Base-by-base conservation (phyloP, 768 basidiomycete genomes). In the Dioszegia crocea region DNA sequence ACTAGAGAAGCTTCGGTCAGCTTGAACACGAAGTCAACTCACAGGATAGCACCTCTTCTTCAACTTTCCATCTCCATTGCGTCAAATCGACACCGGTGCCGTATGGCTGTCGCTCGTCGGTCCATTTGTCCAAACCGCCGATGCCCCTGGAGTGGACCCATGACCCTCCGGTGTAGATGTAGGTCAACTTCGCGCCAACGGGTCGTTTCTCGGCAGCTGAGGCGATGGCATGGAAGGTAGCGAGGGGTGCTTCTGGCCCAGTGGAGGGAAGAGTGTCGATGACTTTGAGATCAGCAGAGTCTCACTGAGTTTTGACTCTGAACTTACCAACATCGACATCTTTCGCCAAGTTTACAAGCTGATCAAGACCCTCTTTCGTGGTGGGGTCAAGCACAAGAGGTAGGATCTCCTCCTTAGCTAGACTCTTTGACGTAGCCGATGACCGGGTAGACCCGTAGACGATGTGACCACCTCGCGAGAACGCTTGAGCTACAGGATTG, bases 401-500 rank as follows among this genome's bases (percentile, higher is more conserved):
- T 11, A 79, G 77, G 48, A 81, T 81, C 69, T 83, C 82, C 61
- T 81, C 78, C 6, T 70, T 70, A 0, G 76, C 72, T 0, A 83
- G 73, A 33, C 53, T 46, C 29, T 75, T 76, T 0, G 69, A 78
- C 47, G 80, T 80, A 1, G 45, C 63, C 11, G 56, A 29, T 0
- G 79, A 80, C 40, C 82, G 79, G 0, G 81, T 81, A 29, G 76
- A 63, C 17, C 81, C 81, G 54, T 80, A 81, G 0, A 82, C 82
- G 21, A 77, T 74, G 53, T 83, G 80, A 0, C 82, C 82, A 0
- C 78, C 79, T 27, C 81, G 79, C 9, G 77, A 73, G 31, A 82
- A 76, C 0, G 82, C 82, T 56, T 80, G 79, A 2, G 80, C 76
- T 17, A 77, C 76, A 4, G 81, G 80, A 5, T 78, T 59, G 0